These are phyloP conservation scores for Monosporascus ibericus DNA, from an alignment of 2,329 filamentous ascomycete genomes.

Conservation along the genomic window DNA sequence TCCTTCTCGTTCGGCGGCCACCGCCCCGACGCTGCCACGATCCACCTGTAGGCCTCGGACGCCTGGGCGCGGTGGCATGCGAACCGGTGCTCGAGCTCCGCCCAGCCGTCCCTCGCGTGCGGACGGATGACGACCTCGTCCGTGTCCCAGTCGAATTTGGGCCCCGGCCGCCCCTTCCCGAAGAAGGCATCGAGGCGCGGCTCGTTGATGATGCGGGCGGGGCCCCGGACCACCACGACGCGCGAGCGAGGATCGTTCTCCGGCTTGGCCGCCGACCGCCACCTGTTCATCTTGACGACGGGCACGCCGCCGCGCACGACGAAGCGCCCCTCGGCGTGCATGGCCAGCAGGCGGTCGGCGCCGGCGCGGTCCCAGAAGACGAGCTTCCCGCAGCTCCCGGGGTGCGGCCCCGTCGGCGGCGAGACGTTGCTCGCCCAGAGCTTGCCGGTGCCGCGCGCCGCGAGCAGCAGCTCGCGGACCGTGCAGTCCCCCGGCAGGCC, in stretches of 20 bases:
- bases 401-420: background rate
- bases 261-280: background rate
- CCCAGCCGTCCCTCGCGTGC: background rate
- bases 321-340: background rate
- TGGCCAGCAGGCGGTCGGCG: background rate
- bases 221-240: background rate
- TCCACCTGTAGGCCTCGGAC: background rate
- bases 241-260: background rate
- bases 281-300: background rate
- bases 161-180: no score
- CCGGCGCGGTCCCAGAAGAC: background rate
- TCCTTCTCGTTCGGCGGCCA: background rate
- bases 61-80: background rate
- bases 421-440: background rate
- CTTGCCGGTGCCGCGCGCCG: background rate
- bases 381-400: background rate
- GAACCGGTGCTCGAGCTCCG: background rate
- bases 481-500: background rate
- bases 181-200: background rate
- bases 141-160: background rate
- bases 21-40: background rate
- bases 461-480: background rate
- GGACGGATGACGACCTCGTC: background rate
- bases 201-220: background rate
- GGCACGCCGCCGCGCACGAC: background rate